Evolutionary conservation across 345 rosid species (phyloP), one percentile per base, ranked within the genome.

Genomic region (Sonneratia alba): DNA sequence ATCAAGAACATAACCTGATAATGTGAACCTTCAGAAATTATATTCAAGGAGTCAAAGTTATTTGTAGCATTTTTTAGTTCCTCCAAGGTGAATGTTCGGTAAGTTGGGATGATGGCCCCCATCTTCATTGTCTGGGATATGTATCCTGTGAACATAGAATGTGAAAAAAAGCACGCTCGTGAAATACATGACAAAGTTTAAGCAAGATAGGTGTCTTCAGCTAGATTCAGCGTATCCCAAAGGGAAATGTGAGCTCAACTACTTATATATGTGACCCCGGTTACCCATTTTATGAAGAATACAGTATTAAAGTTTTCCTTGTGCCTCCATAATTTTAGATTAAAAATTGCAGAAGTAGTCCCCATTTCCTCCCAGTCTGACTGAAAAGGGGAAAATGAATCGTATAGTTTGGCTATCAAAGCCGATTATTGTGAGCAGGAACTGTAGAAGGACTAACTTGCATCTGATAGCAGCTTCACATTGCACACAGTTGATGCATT

Each of bases 71-170:
- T 83, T 73, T 83, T 81, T n/a, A 86, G 86, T 72, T 88, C 91
- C 72, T 87, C 93, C 76, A 87, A 24, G 59, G 86, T 66, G 74
- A 85, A 88, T 24, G 85, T 69, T 71, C 88, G 82, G 79, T 84
- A 87, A 43, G 77, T 67, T 18, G 91, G 87, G 42, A 83, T 85
- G 67, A 38, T 72, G 62, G 91, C 84, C 68, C 93, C 93, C 78
- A 86, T 75, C 80, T 85, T 88, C 93, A 87, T 87, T 74, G 88
- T 87, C 72, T 84, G 81, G 43, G 89, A 87, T 76, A 87, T 88
- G 45, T 77, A 48, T 74, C 87, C 91, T 88, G 82, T 69, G 62
- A 71, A 66, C 4, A 42, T 22, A 9, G 70, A 57, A 32, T 13
- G 62, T 24, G 45, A 34, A 16, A 19, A 18, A 19, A 1, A 6